These are phyloP conservation scores for Fusarium sp. DNA, from an alignment of 2,329 filamentous ascomycete genomes.

Conservation along the genomic window DNA sequence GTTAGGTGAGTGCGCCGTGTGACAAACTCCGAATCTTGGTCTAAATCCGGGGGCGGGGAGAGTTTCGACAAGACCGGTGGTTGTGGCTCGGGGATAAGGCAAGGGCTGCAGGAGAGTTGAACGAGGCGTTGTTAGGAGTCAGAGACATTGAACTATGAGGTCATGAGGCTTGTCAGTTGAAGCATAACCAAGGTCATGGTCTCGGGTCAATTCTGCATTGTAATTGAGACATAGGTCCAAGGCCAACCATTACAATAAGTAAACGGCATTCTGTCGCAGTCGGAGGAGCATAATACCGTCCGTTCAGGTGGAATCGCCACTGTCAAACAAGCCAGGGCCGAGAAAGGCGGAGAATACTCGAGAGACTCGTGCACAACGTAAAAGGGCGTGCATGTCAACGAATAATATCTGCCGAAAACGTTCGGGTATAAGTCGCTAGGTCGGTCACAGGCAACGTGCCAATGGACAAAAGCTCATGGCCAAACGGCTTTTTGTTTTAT, in stretches of 20 bases:
- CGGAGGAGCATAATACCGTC: neutral
- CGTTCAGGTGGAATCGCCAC: neutral
- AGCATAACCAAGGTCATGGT: neutral
- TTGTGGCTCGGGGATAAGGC: conserved; percentile 29
- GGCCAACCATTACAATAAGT: neutral
- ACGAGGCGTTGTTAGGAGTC: neutral
- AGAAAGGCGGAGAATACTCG: conserved; percentile 1
- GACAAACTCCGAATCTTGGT: conserved; percentile 34
- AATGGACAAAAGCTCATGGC: neutral
- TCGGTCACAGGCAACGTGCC: neutral
- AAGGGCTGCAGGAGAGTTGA: neutral
- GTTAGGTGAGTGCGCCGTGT: conserved; percentile 7
- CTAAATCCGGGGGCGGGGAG: conserved; percentile 40
- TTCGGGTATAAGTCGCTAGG: conserved; percentile 14
- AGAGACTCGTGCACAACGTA: conserved; percentile 21
- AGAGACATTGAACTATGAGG: neutral
- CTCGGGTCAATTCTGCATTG: neutral
- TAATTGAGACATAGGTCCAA: neutral
- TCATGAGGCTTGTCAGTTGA: neutral
- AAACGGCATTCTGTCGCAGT: neutral
- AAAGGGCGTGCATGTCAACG: conserved; percentile 42
- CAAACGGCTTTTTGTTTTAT: neutral
- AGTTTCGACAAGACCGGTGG: neutral
- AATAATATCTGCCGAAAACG: conserved; percentile 26
- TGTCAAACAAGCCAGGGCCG: neutral